Percentiles rank a stretch among this genome's conserved stretches.
Evolutionary conservation across 2,329 filamentous ascomycete species (phyloP).

Genomic region (Mycosphaerella sp.): DNA sequence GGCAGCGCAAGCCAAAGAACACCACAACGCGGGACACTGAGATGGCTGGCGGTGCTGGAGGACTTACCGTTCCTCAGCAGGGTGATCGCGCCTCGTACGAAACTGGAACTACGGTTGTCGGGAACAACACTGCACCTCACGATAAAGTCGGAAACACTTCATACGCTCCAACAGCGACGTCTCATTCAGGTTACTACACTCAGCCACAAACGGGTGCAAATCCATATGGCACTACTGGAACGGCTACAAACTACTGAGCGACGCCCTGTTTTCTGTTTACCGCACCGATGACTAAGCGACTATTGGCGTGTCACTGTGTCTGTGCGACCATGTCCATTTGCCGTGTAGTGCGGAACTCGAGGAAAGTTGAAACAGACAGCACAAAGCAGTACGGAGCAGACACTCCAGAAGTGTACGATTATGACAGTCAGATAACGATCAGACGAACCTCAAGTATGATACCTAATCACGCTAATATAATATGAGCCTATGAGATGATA

Average conservation of each 20-base stretch:
- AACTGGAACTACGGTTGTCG: conserved; percentile 46
- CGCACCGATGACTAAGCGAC: too few species aligned
- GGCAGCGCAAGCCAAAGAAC: conserved; percentile 33
- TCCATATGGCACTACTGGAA: conserved; percentile 33
- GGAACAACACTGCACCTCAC: conserved; percentile 26
- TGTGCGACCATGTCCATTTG: too few species aligned
- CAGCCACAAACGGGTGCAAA: conserved; percentile 33
- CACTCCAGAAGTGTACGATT: too few species aligned
- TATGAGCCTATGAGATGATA: too few species aligned
- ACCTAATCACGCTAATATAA: too few species aligned
- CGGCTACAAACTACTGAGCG: conserved; percentile 31
- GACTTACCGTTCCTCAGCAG: conserved; percentile 25
- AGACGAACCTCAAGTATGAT: too few species aligned
- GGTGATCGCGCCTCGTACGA: conserved; percentile 45
- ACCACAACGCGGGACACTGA: conserved; percentile 39
- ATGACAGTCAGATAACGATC: too few species aligned
- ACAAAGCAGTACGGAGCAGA: too few species aligned
- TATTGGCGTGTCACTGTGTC: too few species aligned
- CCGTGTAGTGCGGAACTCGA: too few species aligned
- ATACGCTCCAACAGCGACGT: conserved; percentile 24
- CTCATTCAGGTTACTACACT: conserved; percentile 42
- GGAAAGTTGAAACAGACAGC: too few species aligned
- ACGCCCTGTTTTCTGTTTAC: neutral
- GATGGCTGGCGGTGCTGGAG: conserved; percentile 33
- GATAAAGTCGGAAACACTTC: conserved; percentile 29